Conservation (phyloP, 1,284 basidiomycete species). For the Golubevia pallescens region DNA sequence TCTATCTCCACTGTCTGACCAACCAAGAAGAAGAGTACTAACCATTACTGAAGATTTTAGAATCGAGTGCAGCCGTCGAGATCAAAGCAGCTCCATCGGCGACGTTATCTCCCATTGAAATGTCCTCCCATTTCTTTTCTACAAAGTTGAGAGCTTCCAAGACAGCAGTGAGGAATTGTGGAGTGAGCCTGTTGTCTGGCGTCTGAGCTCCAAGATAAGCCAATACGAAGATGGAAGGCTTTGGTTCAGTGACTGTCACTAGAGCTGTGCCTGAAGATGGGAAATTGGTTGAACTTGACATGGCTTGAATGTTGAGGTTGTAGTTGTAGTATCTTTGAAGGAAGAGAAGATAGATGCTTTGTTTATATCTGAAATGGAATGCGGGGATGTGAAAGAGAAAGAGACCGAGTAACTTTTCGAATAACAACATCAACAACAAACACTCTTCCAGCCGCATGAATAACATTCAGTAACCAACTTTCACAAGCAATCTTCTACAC, state of each 20-base stretch:
- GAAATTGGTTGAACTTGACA: background rate
- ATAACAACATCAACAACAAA: no score
- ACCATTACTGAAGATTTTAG: slow-evolving; percentile 20
- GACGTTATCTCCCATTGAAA: slow-evolving; percentile 24
- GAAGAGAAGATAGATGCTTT: no score
- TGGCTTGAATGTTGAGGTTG: no score
- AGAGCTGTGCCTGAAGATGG: background rate
- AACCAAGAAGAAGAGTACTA: no score
- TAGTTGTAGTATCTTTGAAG: no score
- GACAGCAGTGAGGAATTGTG: slow-evolving; percentile 71
- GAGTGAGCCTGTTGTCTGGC: slow-evolving; percentile 75
- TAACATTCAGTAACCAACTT: no score
- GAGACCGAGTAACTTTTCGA: no score
- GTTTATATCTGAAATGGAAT: no score
- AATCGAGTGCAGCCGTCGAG: slow-evolving; percentile 30
- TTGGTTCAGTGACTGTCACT: background rate
- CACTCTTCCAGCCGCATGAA: no score
- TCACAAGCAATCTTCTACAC: no score
- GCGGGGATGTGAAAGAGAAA: no score
- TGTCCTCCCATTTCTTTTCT: slow-evolving; percentile 77
- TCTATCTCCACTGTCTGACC: no score
- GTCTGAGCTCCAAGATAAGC: slow-evolving; percentile 14
- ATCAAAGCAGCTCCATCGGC: slow-evolving; percentile 44
- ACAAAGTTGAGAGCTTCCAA: slow-evolving; percentile 78
- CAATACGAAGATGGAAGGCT: background rate